phyloP scores from a whole-genome alignment of 176 grass and related monocot species.

The Rhipidocladum racemiflorum region DNA sequence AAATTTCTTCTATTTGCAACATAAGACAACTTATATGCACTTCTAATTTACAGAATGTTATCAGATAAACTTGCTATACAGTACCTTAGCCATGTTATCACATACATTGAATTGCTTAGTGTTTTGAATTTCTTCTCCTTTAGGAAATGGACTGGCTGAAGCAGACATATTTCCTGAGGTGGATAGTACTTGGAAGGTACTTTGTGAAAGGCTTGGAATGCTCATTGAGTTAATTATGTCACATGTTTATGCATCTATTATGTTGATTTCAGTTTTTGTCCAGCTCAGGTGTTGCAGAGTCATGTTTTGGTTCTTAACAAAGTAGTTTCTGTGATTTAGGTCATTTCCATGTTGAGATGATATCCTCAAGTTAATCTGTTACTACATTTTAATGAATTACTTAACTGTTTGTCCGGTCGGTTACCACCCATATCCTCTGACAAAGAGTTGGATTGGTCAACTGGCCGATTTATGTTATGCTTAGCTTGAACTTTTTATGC shows the following conservation, averaged over 20 bases:
- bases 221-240: background rate
- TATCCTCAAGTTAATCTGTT: background rate
- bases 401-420: background rate
- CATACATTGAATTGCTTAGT: background rate
- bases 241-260: background rate
- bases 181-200: conserved; percentile 75
- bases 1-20: background rate
- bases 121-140: conserved; percentile 1
- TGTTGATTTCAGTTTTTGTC: background rate
- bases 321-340: background rate
- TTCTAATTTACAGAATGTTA: background rate
- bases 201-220: background rate
- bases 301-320: background rate
- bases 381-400: background rate
- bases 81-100: background rate
- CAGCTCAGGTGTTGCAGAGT: background rate
- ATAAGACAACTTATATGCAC: background rate
- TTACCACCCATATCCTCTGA: background rate
- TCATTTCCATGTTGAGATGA: background rate
- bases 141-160: conserved; percentile 55
- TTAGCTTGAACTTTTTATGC: background rate
- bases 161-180: conserved; percentile 73
- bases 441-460: background rate
- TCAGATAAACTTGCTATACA: background rate
- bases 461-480: background rate